Evolutionary conservation across 768 basidiomycete genomes (phyloP), one percentile per base, ranked within the genome.

Genomic region (Lyophyllum decastes): DNA sequence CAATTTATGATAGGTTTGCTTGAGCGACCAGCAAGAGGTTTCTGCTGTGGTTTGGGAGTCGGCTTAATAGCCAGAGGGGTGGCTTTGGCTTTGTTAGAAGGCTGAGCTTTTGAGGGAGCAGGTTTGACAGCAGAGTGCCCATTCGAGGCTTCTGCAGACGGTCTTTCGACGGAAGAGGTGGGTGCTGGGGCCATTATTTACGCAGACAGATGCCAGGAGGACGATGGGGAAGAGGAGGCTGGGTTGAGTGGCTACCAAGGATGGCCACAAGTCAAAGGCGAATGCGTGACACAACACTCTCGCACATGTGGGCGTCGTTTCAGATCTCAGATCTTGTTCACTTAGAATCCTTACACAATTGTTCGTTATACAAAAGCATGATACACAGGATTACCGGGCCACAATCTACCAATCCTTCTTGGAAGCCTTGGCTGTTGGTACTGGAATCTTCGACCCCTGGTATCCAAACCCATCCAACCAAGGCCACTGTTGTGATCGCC

Each of bases 391-490:
- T 3, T 38, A 38, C 14, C 5, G 5, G 30, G 30, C 5, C 4
- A 30, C 49, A 21, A 53, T 66, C 78, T 71, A 94, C 92, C 92
- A 94, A 43, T 94, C 92, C 73, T 83, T 85, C 67, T 78, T 76
- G 30, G 68, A 68, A 47, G 69, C 68, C 67, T 76, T 79, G 19
- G 59, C 66, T 7, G 75, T 64, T 8, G 70, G 65, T 21, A 86
- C 75, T 2, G 88, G 86, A 53, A 94, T 92, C 70, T 88, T 89
- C 43, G 80, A 83, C 46, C 87, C 89, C 68, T 87, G 81, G 75
- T 94, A 97, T 25, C 94, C 94, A 60, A 96, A 91, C 34, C 96
- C 97, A 68, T 99, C 93, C 70, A 98, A 75, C 97, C 97, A 99
- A 5, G 97, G 92, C 94, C 95, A 98, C 57, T 77, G 70, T 66